Evolutionary conservation across 768 basidiomycete genomes (phyloP).

Genomic region (Naganishia vishniacii): DNA sequence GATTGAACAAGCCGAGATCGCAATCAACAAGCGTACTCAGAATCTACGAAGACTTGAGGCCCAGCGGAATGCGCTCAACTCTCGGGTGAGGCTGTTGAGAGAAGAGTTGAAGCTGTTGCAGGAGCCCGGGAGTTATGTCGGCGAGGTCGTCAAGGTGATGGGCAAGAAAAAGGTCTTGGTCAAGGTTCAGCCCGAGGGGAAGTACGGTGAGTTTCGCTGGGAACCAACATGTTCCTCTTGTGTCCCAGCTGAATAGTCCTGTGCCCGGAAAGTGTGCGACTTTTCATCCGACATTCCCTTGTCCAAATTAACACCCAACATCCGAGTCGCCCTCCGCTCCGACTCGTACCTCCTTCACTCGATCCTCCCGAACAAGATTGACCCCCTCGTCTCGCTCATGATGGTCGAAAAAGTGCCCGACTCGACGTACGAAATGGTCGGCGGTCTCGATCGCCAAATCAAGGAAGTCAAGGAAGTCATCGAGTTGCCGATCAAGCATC

Average conservation of each 20-base stretch:
- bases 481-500: slow-evolving; percentile 93
- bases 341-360: slow-evolving; percentile 96
- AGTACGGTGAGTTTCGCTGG: slow-evolving; percentile 73
- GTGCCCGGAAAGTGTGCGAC: slow-evolving; percentile 72
- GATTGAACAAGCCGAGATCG: slow-evolving; percentile 84
- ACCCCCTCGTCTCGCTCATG: slow-evolving; percentile 96
- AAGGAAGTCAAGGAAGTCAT: slow-evolving; percentile 99
- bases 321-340: slow-evolving; percentile 90
- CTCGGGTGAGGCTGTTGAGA: slow-evolving; percentile 78
- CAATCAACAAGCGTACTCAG: slow-evolving; percentile 94
- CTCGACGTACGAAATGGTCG: slow-evolving; percentile 99
- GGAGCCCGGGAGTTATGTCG: slow-evolving; percentile 95
- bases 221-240: no score
- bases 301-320: slow-evolving; percentile 68
- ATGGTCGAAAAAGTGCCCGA: slow-evolving; percentile 99
- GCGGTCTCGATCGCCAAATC: slow-evolving; percentile 93
- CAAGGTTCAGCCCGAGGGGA: slow-evolving; percentile 97
- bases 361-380: slow-evolving; percentile 93
- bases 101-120: slow-evolving; percentile 90
- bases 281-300: slow-evolving; percentile 82
- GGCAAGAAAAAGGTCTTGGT: slow-evolving; percentile 98
- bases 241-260: background rate
- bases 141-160: slow-evolving; percentile 97
- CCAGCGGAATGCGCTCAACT: slow-evolving; percentile 93
- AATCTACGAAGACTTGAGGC: slow-evolving; percentile 92